A percentile compares a stretch with the other conserved stretches of the same genome.
These are phyloP conservation scores for Danielia reshetovae DNA, from an alignment of 805 yeast species.

Conservation along the genomic window DNA sequence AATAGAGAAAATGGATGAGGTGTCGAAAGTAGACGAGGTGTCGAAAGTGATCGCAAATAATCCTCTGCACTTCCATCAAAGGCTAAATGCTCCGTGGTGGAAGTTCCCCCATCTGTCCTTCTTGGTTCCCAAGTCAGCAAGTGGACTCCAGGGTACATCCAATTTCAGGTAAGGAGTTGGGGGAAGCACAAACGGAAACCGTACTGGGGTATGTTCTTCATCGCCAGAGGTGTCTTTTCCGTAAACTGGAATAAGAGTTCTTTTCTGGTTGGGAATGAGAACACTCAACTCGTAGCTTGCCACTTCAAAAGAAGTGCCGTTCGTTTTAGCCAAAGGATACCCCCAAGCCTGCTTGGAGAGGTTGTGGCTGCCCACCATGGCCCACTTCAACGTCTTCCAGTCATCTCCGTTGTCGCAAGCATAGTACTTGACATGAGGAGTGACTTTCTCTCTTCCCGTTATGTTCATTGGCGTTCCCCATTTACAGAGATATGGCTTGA, in stretches of 20 bases:
- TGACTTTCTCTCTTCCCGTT: conserved; percentile 35
- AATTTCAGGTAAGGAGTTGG: conserved; percentile 32
- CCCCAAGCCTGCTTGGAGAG: conserved; percentile 85
- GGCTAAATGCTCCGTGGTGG: conserved; percentile 1
- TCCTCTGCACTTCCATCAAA: no score
- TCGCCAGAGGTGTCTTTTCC: conserved; percentile 27
- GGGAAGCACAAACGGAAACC: conserved; percentile 56
- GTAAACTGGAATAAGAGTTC: conserved; percentile 41
- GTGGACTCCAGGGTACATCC: conserved; percentile 50
- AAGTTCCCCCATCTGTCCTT: conserved; percentile 10
- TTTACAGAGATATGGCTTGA: conserved; percentile 40
- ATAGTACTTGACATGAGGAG: conserved; percentile 71
- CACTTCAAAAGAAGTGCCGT: conserved; percentile 21
- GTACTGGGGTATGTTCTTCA: conserved; percentile 28
- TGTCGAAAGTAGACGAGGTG: no score
- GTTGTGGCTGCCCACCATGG: conserved; percentile 70
- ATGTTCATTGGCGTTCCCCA: conserved; percentile 33
- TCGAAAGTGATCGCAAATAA: no score
- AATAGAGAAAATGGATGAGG: no score
- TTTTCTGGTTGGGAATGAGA: conserved; percentile 20
- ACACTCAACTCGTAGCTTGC: conserved; percentile 40
- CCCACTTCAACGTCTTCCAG: conserved; percentile 58
- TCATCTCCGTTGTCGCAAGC: conserved; percentile 49
- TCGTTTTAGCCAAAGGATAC: conserved; percentile 16
- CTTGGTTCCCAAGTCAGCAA: conserved; percentile 5